These are phyloP conservation scores for Galerina marginata DNA, from an alignment of 768 basidiomycete species.

Conservation along the genomic window DNA sequence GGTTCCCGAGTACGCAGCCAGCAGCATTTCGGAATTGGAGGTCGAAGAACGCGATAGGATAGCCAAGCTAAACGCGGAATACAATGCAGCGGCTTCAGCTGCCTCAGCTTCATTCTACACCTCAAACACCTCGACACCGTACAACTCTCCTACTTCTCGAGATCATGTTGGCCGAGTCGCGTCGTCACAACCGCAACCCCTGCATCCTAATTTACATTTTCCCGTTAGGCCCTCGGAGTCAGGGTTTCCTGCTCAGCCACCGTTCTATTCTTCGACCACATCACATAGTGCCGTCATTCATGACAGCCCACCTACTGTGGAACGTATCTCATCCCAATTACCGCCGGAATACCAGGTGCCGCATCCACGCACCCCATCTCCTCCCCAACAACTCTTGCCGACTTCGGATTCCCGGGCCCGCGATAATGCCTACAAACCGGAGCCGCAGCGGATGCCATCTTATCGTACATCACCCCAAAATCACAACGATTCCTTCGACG, in stretches of 20 bases:
- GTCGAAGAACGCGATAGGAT: slow-evolving; percentile 45
- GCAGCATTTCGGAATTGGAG: slow-evolving; percentile 41
- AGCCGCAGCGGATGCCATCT: slow-evolving; percentile 6
- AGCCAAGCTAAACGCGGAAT: slow-evolving; percentile 47
- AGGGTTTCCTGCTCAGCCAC: neutral
- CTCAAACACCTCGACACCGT: slow-evolving; percentile 12
- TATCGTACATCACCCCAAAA: slow-evolving; percentile 13
- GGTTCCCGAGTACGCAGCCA: slow-evolving; percentile 29
- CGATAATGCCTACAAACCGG: slow-evolving; percentile 15
- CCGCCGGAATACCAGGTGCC: slow-evolving; percentile 9
- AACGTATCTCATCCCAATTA: slow-evolving; percentile 27
- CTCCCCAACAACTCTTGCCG: neutral
- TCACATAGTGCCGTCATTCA: slow-evolving; percentile 3
- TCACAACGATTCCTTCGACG: slow-evolving; percentile 4
- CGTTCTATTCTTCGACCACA: neutral
- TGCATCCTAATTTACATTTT: slow-evolving; percentile 27
- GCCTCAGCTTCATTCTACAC: slow-evolving; percentile 41
- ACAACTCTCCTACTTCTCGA: slow-evolving; percentile 12
- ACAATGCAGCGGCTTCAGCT: slow-evolving; percentile 37
- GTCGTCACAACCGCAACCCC: slow-evolving; percentile 23
- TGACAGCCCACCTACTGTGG: slow-evolving; percentile 29
- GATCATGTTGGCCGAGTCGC: slow-evolving; percentile 14
- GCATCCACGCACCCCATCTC: neutral
- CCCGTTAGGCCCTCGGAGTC: slow-evolving; percentile 10
- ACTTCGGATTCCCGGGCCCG: slow-evolving; percentile 15